Evolutionary conservation across 371 early-diverging fungal species (phyloP).

Genomic region (Circinella umbellata): DNA sequence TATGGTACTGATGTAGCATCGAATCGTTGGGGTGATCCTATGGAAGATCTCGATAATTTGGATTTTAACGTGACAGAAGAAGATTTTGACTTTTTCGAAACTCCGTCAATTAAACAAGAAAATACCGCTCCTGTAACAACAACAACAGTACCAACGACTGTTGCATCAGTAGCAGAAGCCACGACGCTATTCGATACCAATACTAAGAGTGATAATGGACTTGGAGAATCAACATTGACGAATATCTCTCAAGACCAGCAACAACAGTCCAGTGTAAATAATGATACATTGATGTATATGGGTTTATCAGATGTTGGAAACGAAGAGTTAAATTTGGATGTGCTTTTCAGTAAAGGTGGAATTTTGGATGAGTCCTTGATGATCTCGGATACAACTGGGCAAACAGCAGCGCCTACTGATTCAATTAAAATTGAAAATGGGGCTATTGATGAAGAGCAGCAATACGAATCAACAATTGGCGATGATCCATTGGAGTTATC

Average conservation of each 20-base stretch:
- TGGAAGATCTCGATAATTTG: conserved; percentile 45
- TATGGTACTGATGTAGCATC: conserved; percentile 21
- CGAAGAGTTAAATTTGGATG: conserved; percentile 11
- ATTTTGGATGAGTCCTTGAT: neutral
- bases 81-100: conserved; percentile 53
- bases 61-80: conserved; percentile 55
- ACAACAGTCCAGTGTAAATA: neutral
- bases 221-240: neutral
- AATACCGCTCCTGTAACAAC: too few species aligned
- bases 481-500: neutral
- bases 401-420: neutral
- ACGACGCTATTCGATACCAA: neutral
- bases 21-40: conserved; percentile 41
- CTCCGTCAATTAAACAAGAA: conserved; percentile 9
- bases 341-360: neutral
- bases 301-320: neutral
- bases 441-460: neutral
- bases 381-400: neutral
- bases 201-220: neutral
- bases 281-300: conserved; percentile 4
- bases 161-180: neutral
- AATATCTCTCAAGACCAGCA: neutral
- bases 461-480: neutral
- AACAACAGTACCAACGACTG: too few species aligned
- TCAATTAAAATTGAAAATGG: neutral